These are phyloP conservation scores for Xanthoconium separans DNA, from an alignment of 1,284 basidiomycete species.

Conservation along the genomic window DNA sequence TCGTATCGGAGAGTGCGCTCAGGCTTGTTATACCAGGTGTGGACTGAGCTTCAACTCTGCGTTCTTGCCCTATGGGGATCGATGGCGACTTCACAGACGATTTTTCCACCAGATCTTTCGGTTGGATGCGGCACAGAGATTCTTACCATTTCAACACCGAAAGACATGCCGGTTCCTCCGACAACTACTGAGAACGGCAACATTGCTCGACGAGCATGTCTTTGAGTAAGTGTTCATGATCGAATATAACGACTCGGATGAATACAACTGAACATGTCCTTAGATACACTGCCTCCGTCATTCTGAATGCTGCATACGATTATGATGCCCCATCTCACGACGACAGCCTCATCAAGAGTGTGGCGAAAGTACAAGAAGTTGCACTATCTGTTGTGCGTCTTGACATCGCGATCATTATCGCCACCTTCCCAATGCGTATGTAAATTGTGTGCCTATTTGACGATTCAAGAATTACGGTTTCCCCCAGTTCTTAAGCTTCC, in stretches of 20 bases:
- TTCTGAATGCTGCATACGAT: conserved; percentile 15
- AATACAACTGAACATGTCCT: background rate
- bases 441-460: background rate
- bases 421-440: conserved; percentile 18
- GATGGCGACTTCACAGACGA: conserved; percentile 15
- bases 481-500: conserved; percentile 13
- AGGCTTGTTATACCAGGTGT: background rate
- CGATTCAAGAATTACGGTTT: background rate
- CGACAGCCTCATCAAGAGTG: conserved; percentile 9
- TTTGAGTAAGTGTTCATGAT: conserved; percentile 5
- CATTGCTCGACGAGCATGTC: conserved; percentile 8
- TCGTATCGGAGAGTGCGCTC: background rate
- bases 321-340: conserved; percentile 15
- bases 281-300: conserved; percentile 13
- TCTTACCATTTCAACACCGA: conserved; percentile 9
- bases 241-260: no score
- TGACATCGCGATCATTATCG: conserved; percentile 6
- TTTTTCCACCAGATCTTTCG: conserved; percentile 16
- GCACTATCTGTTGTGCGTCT: background rate
- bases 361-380: background rate
- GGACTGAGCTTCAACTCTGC: conserved; percentile 3
- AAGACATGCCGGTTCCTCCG: conserved; percentile 15
- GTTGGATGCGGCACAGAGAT: background rate
- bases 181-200: conserved; percentile 5
- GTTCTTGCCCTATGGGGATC: conserved; percentile 9